Base-by-base conservation (phyloP, 2,329 filamentous ascomycete species). In the Metarhizium album region DNA sequence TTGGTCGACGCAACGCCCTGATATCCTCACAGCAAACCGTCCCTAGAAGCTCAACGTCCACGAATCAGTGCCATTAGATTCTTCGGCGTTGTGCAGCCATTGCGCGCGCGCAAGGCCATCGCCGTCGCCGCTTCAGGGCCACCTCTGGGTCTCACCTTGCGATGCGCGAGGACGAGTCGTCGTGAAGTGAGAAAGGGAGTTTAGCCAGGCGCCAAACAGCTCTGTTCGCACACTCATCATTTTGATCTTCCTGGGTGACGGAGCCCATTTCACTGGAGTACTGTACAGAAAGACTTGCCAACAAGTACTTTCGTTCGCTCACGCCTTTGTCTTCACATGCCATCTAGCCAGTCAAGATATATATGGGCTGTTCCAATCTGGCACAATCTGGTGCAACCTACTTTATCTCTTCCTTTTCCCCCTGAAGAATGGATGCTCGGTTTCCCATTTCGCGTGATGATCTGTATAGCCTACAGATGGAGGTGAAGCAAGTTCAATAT, bases 381-480 rank as follows among this genome's bases (percentile, higher is more conserved):
- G 22, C 40, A 24, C 9, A 43, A 24, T 9, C 40, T 14, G 22
- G 20, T 24, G 20, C n/a, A 35, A 4, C 33, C 14, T 35, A 16
- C 33, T 35, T 35, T 35, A 13, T 27, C 24, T 24, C 24, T 23
- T 42, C 20, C 24, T 43, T 24, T 23, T 43, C 6, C 13, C 5
- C 22, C 20, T 40, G 18, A 46, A 78, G 76, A 58, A 85, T 85
- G 82, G 82, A 85, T 78, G 69, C 76, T 57, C 78, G 80, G 58
- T 81, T 80, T 62, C 63, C 74, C 45, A 70, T 75, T 58, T 73
- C 74, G 59, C 77, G 79, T 62, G 81, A 84, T 72, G 80, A 84
- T 68, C 70, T 84, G 62, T 80, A 82, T 64, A 78, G 73, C 74
- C 73, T 86, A 66, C 80, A 84, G 68, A 83, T 84, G 78, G 81